These are phyloP conservation scores for Colletotrichum viniferum DNA, from an alignment of 2,329 filamentous ascomycete genomes.

Conservation along the genomic window DNA sequence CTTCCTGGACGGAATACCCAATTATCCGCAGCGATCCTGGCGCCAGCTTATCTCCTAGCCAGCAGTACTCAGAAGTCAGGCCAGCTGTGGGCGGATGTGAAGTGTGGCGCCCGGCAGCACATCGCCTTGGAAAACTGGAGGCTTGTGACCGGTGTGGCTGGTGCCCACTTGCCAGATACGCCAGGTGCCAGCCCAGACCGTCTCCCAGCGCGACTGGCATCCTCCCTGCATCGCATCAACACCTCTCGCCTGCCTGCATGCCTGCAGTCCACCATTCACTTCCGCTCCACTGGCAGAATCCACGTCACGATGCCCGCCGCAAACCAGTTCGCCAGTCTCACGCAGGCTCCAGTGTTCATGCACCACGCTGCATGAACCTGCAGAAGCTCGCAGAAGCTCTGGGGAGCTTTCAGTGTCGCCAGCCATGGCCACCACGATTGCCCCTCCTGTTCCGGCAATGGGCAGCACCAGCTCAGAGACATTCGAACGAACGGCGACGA, in stretches of 20 bases:
- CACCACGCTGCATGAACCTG: background rate
- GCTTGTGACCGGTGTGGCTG: no score
- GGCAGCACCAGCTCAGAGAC: background rate
- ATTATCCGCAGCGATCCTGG: no score
- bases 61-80: no score
- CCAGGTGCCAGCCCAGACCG: background rate
- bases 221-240: background rate
- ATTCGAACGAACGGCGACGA: background rate
- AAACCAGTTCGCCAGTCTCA: background rate
- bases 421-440: background rate
- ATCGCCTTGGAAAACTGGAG: no score
- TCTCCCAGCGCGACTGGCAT: background rate
- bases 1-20: no score
- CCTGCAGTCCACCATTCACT: background rate
- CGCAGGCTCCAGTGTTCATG: background rate
- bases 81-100: no score
- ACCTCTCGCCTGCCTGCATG: background rate
- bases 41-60: no score
- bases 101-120: no score
- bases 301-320: background rate
- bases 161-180: background rate
- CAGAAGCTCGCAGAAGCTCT: background rate
- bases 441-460: background rate
- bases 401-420: background rate
- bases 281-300: background rate